Conservation (phyloP, 805 yeast genomes). For the Metschnikowia noctiluminum region DNA sequence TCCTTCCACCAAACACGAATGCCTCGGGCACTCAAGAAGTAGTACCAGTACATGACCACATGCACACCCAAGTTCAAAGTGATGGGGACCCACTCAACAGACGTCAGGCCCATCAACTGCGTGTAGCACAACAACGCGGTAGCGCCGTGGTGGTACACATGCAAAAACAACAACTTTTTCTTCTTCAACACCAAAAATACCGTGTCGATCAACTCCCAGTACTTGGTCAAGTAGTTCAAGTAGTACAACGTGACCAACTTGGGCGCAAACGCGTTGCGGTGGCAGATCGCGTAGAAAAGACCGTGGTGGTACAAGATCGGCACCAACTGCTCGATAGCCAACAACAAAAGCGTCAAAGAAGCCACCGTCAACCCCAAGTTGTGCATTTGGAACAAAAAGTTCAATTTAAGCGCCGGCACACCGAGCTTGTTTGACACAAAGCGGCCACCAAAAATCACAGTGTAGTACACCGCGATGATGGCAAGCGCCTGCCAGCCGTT, state of each 20-base stretch:
- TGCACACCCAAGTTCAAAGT: conserved; percentile 86
- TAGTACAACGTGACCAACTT: conserved; percentile 82
- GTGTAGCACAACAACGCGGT: conserved; percentile 93
- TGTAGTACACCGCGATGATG: conserved; percentile 38
- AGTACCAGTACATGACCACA: conserved; percentile 97
- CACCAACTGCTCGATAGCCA: conserved; percentile 78
- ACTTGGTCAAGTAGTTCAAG: conserved; percentile 88
- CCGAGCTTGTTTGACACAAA: conserved; percentile 48
- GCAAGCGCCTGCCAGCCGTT: conserved; percentile 53
- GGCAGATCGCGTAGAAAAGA: conserved; percentile 78
- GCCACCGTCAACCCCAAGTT: conserved; percentile 69
- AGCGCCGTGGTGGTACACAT: conserved; percentile 97
- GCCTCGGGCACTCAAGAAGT: conserved; percentile 88
- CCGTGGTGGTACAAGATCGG: conserved; percentile 79
- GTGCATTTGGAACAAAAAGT: conserved; percentile 78
- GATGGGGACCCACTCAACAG: conserved; percentile 95
- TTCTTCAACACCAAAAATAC: conserved; percentile 86
- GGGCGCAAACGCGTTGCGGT: conserved; percentile 74
- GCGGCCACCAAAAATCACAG: conserved; percentile 66
- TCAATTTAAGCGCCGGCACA: conserved; percentile 68
- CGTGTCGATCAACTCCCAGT: conserved; percentile 85
- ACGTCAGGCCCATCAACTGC: conserved; percentile 83
- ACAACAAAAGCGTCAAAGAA: conserved; percentile 62
- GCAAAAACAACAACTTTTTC: conserved; percentile 88
- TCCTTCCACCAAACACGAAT: conserved; percentile 99